Conservation (phyloP, 2,329 filamentous ascomycete species). For the Pleoardoris graminearum region DNA sequence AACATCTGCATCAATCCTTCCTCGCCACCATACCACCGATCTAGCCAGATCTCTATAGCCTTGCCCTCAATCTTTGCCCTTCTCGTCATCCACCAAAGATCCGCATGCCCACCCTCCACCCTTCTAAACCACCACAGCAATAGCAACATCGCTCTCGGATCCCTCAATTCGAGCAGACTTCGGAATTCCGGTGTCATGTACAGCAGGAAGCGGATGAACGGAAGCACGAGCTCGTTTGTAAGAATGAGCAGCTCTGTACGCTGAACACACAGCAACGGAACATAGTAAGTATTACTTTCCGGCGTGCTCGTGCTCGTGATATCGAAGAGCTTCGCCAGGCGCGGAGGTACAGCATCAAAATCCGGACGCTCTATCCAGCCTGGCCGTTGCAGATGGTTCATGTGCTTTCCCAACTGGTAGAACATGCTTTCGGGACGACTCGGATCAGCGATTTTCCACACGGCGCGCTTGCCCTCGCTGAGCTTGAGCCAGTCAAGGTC, state of each 20-base stretch:
- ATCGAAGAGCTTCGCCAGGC: constrained; percentile 37
- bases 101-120: constrained; percentile 15
- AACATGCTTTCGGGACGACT: constrained; percentile 55
- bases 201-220: constrained; percentile 54
- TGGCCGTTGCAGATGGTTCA: constrained; percentile 16
- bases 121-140: constrained; percentile 62
- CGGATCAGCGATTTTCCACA: constrained; percentile 58
- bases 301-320: constrained; percentile 24
- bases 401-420: constrained; percentile 31
- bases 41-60: constrained; percentile 31
- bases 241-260: constrained; percentile 44
- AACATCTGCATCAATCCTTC: constrained; percentile 15
- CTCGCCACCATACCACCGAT: constrained; percentile 18
- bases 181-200: constrained; percentile 52
- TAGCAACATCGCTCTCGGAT: constrained; percentile 58
- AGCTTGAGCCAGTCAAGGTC: constrained; percentile 65
- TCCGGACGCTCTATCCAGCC: constrained; percentile 16
- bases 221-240: constrained; percentile 48
- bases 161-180: constrained; percentile 54
- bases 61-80: constrained; percentile 30
- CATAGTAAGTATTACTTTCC: constrained; percentile 30
- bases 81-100: constrained; percentile 34
- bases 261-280: constrained; percentile 44
- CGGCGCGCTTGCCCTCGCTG: constrained; percentile 58
- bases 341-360: constrained; percentile 35